phyloP scores from a whole-genome alignment of 2,329 filamentous ascomycete genomes.

The Helotiales sp. region DNA sequence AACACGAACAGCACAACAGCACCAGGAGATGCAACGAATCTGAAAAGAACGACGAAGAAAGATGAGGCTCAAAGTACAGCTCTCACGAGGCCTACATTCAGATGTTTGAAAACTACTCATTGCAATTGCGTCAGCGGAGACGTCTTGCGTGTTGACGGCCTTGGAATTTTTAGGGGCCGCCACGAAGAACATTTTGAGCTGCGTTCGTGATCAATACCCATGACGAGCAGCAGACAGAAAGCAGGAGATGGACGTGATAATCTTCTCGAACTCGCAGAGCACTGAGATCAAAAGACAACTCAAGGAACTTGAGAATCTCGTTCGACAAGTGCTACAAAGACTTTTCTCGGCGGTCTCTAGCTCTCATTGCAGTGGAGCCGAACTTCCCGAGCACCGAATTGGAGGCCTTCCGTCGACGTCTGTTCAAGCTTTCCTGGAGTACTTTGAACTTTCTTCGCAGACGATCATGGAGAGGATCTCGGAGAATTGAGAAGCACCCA shows the following conservation, averaged over 20 bases:
- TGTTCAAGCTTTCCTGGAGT: neutral
- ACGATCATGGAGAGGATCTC: neutral
- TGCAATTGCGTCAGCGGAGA: constrained; percentile 3
- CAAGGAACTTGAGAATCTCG: no score
- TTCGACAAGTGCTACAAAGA: no score
- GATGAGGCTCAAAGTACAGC: neutral
- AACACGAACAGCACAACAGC: constrained; percentile 11
- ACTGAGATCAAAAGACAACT: no score
- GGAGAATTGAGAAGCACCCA: neutral
- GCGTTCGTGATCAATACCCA: no score
- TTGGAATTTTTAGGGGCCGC: neutral
- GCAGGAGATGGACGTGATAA: no score
- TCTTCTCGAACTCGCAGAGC: no score
- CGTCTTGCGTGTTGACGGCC: neutral
- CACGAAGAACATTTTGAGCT: no score
- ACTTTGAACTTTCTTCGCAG: neutral
- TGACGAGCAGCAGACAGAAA: no score
- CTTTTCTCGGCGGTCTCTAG: no score
- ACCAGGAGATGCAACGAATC: neutral
- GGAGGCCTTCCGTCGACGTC: no score
- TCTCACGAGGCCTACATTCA: neutral
- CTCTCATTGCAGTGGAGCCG: no score
- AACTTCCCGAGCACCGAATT: no score
- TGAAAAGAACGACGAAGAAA: neutral
- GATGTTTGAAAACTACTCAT: neutral